phyloP scores from a whole-genome alignment of 257 asterid genomes.

The Haberlea rhodopensis region DNA sequence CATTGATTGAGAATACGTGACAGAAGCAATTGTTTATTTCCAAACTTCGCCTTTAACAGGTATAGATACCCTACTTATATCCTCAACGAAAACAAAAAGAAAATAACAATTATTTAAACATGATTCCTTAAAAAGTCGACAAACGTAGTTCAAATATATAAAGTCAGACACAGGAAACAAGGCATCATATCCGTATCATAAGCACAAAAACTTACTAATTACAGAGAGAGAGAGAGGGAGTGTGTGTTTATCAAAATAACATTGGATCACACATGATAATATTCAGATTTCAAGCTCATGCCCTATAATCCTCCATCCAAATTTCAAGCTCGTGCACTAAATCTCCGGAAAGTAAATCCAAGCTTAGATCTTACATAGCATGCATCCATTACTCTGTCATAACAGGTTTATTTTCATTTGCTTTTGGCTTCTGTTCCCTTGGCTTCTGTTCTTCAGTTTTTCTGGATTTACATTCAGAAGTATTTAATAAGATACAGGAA shows the following conservation, averaged over 20 bases:
- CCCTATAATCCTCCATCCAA: slow-evolving; percentile 5
- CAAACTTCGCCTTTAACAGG: background rate
- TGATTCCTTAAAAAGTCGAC: background rate
- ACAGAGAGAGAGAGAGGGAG: background rate
- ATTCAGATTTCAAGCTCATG: slow-evolving; percentile 21
- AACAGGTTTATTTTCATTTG: slow-evolving; percentile 89
- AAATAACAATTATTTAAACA: background rate
- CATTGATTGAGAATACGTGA: background rate
- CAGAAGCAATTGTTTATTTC: background rate
- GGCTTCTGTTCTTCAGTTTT: slow-evolving; percentile 97
- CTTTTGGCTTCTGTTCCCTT: slow-evolving; percentile 89
- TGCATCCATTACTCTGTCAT: slow-evolving; percentile 62
- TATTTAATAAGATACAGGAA: background rate
- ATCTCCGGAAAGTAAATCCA: slow-evolving; percentile 10
- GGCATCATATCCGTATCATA: background rate
- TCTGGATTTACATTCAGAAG: slow-evolving; percentile 40
- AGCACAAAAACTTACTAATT: too few relatives aligned
- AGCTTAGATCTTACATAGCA: slow-evolving; percentile 18
- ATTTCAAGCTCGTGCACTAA: slow-evolving; percentile 18
- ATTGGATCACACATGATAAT: slow-evolving; percentile 24
- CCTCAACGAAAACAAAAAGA: background rate
- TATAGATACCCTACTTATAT: background rate
- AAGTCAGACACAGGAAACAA: background rate
- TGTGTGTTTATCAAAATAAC: slow-evolving; percentile 15
- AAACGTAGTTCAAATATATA: background rate